These are phyloP conservation scores for Torulaspora indica DNA, from an alignment of 805 yeast species.

Conservation along the genomic window DNA sequence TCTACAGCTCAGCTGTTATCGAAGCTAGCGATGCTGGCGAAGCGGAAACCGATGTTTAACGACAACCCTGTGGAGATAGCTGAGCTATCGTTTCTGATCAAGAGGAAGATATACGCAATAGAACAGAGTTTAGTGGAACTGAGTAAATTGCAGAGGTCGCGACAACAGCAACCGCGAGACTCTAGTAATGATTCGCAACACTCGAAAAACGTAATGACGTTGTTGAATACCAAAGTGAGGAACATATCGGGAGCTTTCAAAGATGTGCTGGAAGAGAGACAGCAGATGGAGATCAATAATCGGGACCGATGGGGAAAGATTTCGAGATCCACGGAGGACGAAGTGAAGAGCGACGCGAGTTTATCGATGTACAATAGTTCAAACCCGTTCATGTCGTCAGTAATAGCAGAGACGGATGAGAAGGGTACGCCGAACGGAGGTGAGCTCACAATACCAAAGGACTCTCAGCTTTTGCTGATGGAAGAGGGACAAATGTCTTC, in stretches of 20 bases:
- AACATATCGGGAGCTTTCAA: conserved; percentile 90
- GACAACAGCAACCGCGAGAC: conserved; percentile 46
- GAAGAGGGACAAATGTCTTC: conserved; percentile 69
- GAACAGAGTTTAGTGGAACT: conserved; percentile 83
- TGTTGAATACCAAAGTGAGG: conserved; percentile 83
- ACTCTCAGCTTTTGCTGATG: conserved; percentile 71
- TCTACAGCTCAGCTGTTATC: conserved; percentile 76
- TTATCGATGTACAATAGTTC: conserved; percentile 32
- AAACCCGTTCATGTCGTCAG: conserved; percentile 40
- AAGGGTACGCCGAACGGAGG: conserved; percentile 15
- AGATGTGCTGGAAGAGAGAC: conserved; percentile 82
- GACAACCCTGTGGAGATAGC: conserved; percentile 93
- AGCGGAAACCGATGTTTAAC: conserved; percentile 84
- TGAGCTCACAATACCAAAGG: conserved; percentile 73
- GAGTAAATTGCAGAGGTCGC: conserved; percentile 46
- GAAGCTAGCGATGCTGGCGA: conserved; percentile 77
- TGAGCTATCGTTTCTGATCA: conserved; percentile 76
- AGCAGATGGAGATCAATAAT: conserved; percentile 72
- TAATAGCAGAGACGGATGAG: conserved; percentile 23
- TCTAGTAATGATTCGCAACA: conserved; percentile 60
- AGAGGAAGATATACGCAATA: conserved; percentile 44
- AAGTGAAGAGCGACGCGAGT: conserved; percentile 2
- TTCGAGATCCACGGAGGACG: conserved; percentile 33
- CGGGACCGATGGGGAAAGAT: conserved; percentile 82
- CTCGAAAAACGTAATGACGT: conserved; percentile 78